A percentile compares a stretch with the other conserved stretches of the same genome.
Evolutionary conservation across 306 rosid genomes (phyloP).

Genomic region (Rubus parviflorus): DNA sequence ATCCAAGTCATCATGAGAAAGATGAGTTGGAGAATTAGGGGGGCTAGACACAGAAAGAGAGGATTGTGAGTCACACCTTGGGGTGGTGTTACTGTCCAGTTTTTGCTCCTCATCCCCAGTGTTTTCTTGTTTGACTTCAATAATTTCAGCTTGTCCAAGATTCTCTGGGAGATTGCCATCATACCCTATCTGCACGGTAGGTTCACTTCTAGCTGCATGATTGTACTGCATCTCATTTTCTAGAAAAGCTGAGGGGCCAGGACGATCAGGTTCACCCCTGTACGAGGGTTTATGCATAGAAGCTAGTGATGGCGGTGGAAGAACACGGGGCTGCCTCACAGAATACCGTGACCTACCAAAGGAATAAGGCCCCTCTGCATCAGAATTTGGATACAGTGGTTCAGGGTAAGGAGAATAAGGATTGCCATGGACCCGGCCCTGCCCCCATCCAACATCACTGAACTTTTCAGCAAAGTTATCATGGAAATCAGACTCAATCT

Average conservation of each 20-base stretch:
- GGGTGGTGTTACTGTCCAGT: conserved; percentile 43
- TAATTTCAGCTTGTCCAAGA: conserved; percentile 49
- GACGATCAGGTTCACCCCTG: conserved; percentile 49
- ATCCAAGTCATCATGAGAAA: conserved; percentile 88
- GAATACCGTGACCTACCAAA: conserved; percentile 79
- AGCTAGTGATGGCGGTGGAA: conserved; percentile 80
- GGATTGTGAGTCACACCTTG: conserved; percentile 88
- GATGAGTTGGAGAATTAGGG: conserved; percentile 91
- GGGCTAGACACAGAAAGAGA: conserved; percentile 95
- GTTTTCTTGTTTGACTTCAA: conserved; percentile 46
- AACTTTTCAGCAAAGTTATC: conserved; percentile 65
- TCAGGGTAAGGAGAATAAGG: conserved; percentile 64
- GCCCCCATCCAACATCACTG: conserved; percentile 71
- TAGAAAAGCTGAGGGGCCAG: conserved; percentile 54
- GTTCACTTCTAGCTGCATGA: conserved; percentile 46
- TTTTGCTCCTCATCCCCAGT: conserved; percentile 47
- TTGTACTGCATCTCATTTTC: conserved; percentile 62
- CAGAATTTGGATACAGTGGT: conserved; percentile 54
- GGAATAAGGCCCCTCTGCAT: conserved; percentile 68
- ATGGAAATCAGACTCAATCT: conserved; percentile 63
- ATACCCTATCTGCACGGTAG: conserved; percentile 50
- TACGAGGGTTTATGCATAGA: conserved; percentile 53
- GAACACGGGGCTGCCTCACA: conserved; percentile 90
- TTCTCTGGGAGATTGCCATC: conserved; percentile 34
- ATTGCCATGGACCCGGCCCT: conserved; percentile 49